Conservation (phyloP, 768 basidiomycete genomes). For the Naganishia randhawae region DNA sequence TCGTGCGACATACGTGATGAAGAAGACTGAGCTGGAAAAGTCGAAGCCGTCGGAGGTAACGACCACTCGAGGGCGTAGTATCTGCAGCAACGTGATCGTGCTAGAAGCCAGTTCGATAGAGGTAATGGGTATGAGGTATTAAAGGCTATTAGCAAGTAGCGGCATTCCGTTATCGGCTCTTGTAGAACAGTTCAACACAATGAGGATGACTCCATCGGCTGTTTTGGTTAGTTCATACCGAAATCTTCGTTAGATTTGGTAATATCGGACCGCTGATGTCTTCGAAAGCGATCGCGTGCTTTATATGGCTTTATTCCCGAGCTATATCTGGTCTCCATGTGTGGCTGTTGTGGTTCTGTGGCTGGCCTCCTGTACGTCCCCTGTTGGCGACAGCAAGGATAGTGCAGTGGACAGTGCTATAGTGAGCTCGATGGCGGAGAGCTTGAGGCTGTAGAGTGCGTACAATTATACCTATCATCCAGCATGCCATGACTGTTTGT, state of each 20-base stretch:
- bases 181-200: background rate
- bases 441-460: too few relatives aligned
- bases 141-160: background rate
- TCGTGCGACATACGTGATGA: background rate
- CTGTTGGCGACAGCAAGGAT: too few relatives aligned
- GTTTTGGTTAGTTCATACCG: background rate
- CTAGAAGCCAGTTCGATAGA: background rate
- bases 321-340: too few relatives aligned
- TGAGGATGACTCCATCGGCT: background rate
- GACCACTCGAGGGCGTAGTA: background rate
- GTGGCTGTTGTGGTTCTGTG: too few relatives aligned
- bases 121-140: background rate
- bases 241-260: background rate
- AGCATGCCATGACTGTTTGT: too few relatives aligned
- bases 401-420: too few relatives aligned
- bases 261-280: background rate
- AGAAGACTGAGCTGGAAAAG: background rate
- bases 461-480: too few relatives aligned
- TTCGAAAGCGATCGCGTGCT: constrained; percentile 1
- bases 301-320: background rate
- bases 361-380: too few relatives aligned
- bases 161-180: background rate
- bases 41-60: background rate
- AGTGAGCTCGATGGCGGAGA: too few relatives aligned
- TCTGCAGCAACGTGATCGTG: too few relatives aligned